Conservation (phyloP, 306 rosid species). For the Lathyrus sativus region DNA sequence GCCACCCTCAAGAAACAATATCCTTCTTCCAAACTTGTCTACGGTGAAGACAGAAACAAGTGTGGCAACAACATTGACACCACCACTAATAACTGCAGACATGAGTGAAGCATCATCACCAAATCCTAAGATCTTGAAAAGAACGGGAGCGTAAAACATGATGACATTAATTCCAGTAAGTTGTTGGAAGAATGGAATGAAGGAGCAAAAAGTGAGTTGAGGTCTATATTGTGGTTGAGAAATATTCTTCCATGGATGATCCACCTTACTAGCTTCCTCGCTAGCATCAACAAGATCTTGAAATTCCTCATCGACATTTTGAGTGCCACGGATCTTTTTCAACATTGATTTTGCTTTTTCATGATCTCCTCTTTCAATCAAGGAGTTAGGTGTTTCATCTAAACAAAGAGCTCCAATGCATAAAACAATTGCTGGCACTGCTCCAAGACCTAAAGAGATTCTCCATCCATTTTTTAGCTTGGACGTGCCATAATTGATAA, state of each 20-base stretch:
- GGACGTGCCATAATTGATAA: conserved; percentile 36
- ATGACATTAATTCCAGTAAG: conserved; percentile 41
- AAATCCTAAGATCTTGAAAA: conserved; percentile 35
- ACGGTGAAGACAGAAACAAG: conserved; percentile 31
- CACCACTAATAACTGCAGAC: conserved; percentile 38
- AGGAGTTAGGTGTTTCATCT: conserved; percentile 38
- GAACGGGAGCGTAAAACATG: conserved; percentile 44
- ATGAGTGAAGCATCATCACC: conserved; percentile 39
- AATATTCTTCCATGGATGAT: conserved; percentile 40
- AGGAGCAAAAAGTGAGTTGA: conserved; percentile 29
- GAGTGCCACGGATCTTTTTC: conserved; percentile 29
- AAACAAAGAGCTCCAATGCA: conserved; percentile 20
- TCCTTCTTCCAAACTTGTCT: conserved; percentile 36
- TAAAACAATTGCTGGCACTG: conserved; percentile 31
- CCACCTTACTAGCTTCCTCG: conserved; percentile 29
- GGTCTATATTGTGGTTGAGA: conserved; percentile 13
- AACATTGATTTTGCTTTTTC: conserved; percentile 35
- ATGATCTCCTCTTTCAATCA: conserved; percentile 40
- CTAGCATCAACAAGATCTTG: conserved; percentile 40
- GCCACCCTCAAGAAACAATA: conserved; percentile 39
- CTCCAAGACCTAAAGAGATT: conserved; percentile 28
- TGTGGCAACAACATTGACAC: conserved; percentile 40
- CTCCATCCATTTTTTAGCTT: conserved; percentile 35
- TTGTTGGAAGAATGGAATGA: conserved; percentile 40
- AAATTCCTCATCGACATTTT: conserved; percentile 33